Percentiles rank a stretch among this genome's conserved stretches.
These are phyloP conservation scores for Nannochloris sp. DNA, from an alignment of 139 green algal genomes.

Conservation along the genomic window DNA sequence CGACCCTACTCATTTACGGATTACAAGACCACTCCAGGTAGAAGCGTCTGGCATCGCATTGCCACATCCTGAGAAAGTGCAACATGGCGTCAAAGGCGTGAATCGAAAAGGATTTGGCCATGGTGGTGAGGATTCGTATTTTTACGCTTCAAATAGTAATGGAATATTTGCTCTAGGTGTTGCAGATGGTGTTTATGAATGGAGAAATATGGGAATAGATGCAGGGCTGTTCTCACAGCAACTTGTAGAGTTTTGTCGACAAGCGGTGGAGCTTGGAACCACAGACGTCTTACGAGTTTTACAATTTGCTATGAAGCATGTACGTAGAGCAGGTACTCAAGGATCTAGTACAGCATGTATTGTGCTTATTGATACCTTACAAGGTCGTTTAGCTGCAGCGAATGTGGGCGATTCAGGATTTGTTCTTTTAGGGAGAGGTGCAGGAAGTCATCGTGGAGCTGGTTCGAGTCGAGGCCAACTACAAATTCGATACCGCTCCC, in stretches of 20 bases:
- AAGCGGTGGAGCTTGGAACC: conserved; percentile 37
- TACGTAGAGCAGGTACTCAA: conserved; percentile 32
- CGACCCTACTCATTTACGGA: conserved; percentile 54
- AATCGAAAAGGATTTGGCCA: conserved; percentile 64
- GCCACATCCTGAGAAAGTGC: conserved; percentile 86
- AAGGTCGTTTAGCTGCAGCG: conserved; percentile 59
- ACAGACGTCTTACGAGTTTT: conserved; percentile 25
- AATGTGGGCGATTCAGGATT: conserved; percentile 86
- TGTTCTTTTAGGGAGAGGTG: conserved; percentile 53
- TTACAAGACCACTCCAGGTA: conserved; percentile 36
- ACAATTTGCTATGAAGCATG: conserved; percentile 16
- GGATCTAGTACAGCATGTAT: conserved; percentile 76
- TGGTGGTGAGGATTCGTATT: conserved; percentile 86
- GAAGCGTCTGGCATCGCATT: conserved; percentile 48
- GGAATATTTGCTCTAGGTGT: conserved; percentile 76
- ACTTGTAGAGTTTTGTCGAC: conserved; percentile 47
- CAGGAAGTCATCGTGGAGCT: background rate
- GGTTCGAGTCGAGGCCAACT: background rate
- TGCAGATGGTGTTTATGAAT: conserved; percentile 89
- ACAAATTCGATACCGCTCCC: conserved; percentile 56
- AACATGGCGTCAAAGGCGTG: conserved; percentile 50
- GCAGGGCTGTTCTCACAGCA: conserved; percentile 57
- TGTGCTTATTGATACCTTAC: conserved; percentile 60
- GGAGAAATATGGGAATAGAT: conserved; percentile 82
- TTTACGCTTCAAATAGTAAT: conserved; percentile 49